phyloP scores from a whole-genome alignment of 208 protist genomes.

The Leishmania tropica region DNA sequence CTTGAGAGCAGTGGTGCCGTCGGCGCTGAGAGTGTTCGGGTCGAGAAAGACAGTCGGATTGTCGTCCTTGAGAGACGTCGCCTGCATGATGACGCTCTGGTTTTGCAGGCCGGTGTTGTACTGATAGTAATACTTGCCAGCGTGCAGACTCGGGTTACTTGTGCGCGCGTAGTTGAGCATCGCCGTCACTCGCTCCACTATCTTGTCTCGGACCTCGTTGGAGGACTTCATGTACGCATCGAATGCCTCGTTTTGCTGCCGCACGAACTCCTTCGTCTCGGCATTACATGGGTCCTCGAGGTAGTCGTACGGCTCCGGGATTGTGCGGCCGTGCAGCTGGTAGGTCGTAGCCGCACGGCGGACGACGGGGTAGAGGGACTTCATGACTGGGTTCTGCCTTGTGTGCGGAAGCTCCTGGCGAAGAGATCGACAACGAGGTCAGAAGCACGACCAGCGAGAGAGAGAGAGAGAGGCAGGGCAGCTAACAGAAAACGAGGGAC shows the following conservation, averaged over 20 bases:
- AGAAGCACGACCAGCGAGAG: not conserved
- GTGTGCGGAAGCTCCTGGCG: not conserved
- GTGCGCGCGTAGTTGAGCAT: slow-evolving; percentile 88
- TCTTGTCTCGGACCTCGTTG: slow-evolving; percentile 49
- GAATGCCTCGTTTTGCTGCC: slow-evolving; percentile 82
- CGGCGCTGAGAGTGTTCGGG: slow-evolving; percentile 84
- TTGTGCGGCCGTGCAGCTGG: slow-evolving; percentile 67
- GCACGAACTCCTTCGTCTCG: slow-evolving; percentile 91
- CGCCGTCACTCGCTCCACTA: slow-evolving; percentile 52
- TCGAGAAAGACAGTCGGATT: slow-evolving; percentile 83
- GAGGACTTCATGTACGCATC: slow-evolving; percentile 64
- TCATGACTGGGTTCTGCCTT: slow-evolving; percentile 14
- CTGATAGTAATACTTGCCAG: slow-evolving; percentile 84
- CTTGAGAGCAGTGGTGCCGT: slow-evolving; percentile 86
- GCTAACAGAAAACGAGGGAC: not conserved
- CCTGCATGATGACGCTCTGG: slow-evolving; percentile 76
- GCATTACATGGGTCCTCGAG: slow-evolving; percentile 89
- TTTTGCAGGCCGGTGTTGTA: slow-evolving; percentile 94
- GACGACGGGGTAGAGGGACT: slow-evolving; percentile 53
- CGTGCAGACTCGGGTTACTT: slow-evolving; percentile 57
- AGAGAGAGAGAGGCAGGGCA: not conserved
- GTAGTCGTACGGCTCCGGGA: slow-evolving; percentile 93
- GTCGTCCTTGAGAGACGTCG: slow-evolving; percentile 32
- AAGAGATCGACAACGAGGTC: not conserved
- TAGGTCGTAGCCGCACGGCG: slow-evolving; percentile 69